Evolutionary conservation across 257 asterid species (phyloP).

Genomic region (Handroanthus guayacan): DNA sequence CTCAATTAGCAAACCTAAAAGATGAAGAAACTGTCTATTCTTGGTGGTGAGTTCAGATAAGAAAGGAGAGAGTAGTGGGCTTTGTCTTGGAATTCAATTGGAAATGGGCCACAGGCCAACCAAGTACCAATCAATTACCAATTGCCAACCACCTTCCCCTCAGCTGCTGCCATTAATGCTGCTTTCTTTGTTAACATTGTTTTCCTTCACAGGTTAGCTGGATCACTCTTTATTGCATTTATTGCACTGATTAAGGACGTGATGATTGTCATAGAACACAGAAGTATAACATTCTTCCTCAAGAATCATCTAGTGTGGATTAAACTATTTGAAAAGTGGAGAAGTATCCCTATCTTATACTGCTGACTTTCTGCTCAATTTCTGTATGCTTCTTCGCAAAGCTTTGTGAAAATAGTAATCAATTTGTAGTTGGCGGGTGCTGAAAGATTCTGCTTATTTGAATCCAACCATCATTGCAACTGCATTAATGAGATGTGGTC

Average conservation of each 20-base stretch:
- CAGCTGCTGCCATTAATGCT: slow-evolving; percentile 47
- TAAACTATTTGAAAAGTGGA: too few relatives aligned
- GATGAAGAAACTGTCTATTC: slow-evolving; percentile 2
- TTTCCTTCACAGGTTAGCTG: slow-evolving; percentile 43
- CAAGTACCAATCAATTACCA: not conserved
- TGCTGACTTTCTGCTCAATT: slow-evolving; percentile 14
- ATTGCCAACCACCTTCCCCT: slow-evolving; percentile 34
- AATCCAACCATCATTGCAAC: slow-evolving; percentile 47
- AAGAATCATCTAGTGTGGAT: not conserved
- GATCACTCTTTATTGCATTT: slow-evolving; percentile 40
- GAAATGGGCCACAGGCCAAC: slow-evolving; percentile 12
- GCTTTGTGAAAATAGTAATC: slow-evolving; percentile 10
- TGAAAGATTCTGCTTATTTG: slow-evolving; percentile 31
- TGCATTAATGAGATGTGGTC: slow-evolving; percentile 41
- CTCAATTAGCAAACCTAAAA: not conserved
- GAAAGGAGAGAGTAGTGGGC: not conserved
- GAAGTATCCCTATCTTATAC: not conserved
- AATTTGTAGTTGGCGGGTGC: slow-evolving; percentile 24
- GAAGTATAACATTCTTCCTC: slow-evolving; percentile 9
- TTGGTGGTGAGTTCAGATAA: not conserved
- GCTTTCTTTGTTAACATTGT: slow-evolving; percentile 19
- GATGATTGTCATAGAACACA: not conserved
- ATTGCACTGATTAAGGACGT: slow-evolving; percentile 25
- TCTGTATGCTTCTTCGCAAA: not conserved
- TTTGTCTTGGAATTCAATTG: slow-evolving; percentile 16